Conservation (phyloP, 495 filamentous ascomycete species). For the Amphirosellinia nigrospora region DNA sequence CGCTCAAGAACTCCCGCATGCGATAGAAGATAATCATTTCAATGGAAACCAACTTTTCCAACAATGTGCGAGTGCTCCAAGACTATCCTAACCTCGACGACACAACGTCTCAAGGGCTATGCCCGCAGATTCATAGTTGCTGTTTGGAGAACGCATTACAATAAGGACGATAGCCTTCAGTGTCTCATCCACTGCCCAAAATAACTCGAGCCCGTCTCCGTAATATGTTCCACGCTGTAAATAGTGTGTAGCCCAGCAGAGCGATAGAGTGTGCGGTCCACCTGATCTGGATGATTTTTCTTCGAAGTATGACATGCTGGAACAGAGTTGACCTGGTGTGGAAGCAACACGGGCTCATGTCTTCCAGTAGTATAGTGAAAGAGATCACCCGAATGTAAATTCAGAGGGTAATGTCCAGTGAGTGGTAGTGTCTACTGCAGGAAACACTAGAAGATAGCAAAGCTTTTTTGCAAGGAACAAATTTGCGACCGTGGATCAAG, state of each 20-base stretch:
- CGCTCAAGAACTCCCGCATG: constrained; percentile 20
- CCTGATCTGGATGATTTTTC: constrained; percentile 22
- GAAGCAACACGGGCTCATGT: constrained; percentile 18
- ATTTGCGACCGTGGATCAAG: constrained; percentile 14
- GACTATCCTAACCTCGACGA: constrained; percentile 17
- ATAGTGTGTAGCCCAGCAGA: constrained; percentile 19
- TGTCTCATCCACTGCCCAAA: constrained; percentile 20
- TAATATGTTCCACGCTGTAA: constrained; percentile 21
- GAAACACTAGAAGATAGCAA: constrained; percentile 11
- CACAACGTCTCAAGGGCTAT: constrained; percentile 18
- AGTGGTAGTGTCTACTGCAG: constrained; percentile 16
- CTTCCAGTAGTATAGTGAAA: constrained; percentile 4
- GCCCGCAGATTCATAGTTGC: constrained; percentile 19
- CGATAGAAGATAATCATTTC: constrained; percentile 16
- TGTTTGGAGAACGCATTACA: constrained; percentile 16
- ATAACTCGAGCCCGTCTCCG: constrained; percentile 18
- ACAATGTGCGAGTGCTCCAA: constrained; percentile 18
- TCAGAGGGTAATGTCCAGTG: constrained; percentile 18
- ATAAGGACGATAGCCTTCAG: constrained; percentile 20
- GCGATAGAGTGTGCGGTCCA: constrained; percentile 17
- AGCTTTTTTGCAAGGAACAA: constrained; percentile 11
- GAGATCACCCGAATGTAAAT: constrained; percentile 16
- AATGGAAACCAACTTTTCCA: constrained; percentile 19
- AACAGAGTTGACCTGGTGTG: constrained; percentile 15
- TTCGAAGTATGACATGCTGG: constrained; percentile 15